phyloP scores from a whole-genome alignment of 2,329 filamentous ascomycete genomes.

The Ophiocordyceps australis region DNA sequence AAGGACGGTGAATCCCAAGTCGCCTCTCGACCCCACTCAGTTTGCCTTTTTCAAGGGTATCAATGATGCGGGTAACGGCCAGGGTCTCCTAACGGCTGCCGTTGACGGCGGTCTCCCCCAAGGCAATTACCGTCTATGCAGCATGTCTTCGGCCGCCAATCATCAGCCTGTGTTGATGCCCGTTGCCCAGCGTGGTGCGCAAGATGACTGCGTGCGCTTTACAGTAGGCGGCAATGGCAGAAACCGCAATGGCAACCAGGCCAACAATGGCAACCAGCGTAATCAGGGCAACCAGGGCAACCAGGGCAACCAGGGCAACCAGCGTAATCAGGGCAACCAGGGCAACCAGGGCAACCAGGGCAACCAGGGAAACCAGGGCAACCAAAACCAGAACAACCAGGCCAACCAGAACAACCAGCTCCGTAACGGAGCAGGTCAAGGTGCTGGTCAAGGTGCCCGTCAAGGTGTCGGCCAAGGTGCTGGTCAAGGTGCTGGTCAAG shows the following conservation, averaged over 20 bases:
- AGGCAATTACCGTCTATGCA: constrained; percentile 48
- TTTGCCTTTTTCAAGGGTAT: constrained; percentile 52
- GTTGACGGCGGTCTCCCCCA: constrained; percentile 40
- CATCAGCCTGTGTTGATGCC: constrained; percentile 50
- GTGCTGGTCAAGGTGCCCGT: no score
- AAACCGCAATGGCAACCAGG: constrained; percentile 3
- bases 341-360: no score
- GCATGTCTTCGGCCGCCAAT: constrained; percentile 43
- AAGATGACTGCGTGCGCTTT: constrained; percentile 47
- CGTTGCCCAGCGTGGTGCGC: constrained; percentile 46
- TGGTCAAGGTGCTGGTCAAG: no score
- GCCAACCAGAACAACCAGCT: constrained; percentile 1
- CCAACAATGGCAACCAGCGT: constrained; percentile 3
- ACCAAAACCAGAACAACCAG: constrained; percentile 2
- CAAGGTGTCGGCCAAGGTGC: no score
- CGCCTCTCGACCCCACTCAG: constrained; percentile 30
- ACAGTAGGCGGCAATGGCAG: constrained; percentile 8
- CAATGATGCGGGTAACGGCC: constrained; percentile 39
- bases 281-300: constrained; percentile 3
- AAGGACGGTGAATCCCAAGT: constrained; percentile 25
- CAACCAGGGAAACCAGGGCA: constrained; percentile 1
- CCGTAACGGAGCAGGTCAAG: no score
- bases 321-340: no score
- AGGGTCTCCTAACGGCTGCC: constrained; percentile 31
- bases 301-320: constrained; percentile 3